A percentile compares a stretch with the other conserved stretches of the same genome.
phyloP scores from a whole-genome alignment of 257 asterid species.

The Przewalskia tangutica region DNA sequence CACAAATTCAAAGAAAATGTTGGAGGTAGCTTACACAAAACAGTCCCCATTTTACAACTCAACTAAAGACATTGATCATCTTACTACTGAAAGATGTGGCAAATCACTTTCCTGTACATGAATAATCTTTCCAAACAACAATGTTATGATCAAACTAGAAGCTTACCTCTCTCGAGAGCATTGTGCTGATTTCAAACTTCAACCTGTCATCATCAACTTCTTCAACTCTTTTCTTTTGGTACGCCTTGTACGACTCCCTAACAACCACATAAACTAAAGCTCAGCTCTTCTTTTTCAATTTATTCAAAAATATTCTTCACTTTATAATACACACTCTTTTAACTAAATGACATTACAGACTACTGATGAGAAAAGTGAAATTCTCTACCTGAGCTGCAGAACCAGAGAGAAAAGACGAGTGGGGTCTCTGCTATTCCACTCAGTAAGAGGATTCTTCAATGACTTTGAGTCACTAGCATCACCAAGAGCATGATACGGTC shows the following conservation, averaged over 20 bases:
- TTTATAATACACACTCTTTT: background rate
- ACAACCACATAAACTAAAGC: slow-evolving; percentile 5
- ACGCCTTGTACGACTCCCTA: slow-evolving; percentile 63
- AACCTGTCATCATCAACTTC: slow-evolving; percentile 74
- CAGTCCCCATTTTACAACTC: background rate
- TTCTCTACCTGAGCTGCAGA: slow-evolving; percentile 60
- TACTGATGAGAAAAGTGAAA: background rate
- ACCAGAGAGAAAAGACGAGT: slow-evolving; percentile 56
- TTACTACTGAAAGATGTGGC: background rate
- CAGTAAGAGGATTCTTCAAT: slow-evolving; percentile 35
- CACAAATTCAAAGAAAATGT: background rate
- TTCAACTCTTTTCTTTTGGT: slow-evolving; percentile 64
- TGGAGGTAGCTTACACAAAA: background rate
- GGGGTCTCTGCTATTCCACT: slow-evolving; percentile 80
- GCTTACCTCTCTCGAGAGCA: slow-evolving; percentile 81
- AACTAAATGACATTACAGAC: background rate
- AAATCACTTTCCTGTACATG: background rate
- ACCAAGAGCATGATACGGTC: slow-evolving; percentile 30
- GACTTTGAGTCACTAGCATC: slow-evolving; percentile 23
- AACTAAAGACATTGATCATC: background rate
- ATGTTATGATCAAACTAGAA: background rate
- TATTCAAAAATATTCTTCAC: background rate
- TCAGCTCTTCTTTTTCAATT: background rate
- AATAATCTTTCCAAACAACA: background rate
- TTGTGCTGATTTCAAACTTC: slow-evolving; percentile 84